These are phyloP conservation scores for Coemansia sp. DNA, from an alignment of 371 early-diverging fungal genomes.

Conservation along the genomic window DNA sequence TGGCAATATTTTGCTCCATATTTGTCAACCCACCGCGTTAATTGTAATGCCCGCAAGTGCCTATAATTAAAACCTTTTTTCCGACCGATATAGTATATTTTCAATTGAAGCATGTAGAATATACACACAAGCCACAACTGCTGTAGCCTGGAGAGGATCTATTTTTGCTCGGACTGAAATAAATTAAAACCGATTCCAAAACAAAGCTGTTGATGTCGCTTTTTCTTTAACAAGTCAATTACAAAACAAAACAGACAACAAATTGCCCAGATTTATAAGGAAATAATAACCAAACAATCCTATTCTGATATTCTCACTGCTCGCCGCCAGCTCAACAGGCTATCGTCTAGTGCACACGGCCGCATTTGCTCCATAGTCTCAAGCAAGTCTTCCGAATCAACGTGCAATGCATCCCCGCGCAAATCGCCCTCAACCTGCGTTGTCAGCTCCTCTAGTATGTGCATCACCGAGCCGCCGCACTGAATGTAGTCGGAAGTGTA, in stretches of 20 bases:
- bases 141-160: not conserved
- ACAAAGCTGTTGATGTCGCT: not conserved
- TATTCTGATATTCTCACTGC: constrained; percentile 11
- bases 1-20: constrained; percentile 45
- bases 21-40: constrained; percentile 39
- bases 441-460: constrained; percentile 37
- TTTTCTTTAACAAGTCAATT: not conserved
- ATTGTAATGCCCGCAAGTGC: constrained; percentile 51
- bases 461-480: constrained; percentile 33
- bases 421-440: constrained; percentile 38
- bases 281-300: not conserved
- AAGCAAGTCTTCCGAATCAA: constrained; percentile 30
- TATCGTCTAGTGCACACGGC: constrained; percentile 34
- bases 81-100: not conserved
- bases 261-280: not conserved
- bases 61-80: not conserved
- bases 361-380: constrained; percentile 28
- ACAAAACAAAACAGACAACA: not conserved
- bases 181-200: not conserved
- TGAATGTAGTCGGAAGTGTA: constrained; percentile 18
- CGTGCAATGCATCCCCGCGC: constrained; percentile 26
- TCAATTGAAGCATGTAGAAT: not conserved
- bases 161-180: not conserved
- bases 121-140: not conserved
- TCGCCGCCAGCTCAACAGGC: constrained; percentile 25